Evolutionary conservation across 2,329 filamentous ascomycete species (phyloP), one percentile per base, ranked within the genome.

Genomic region (Fusarium abutilonis): DNA sequence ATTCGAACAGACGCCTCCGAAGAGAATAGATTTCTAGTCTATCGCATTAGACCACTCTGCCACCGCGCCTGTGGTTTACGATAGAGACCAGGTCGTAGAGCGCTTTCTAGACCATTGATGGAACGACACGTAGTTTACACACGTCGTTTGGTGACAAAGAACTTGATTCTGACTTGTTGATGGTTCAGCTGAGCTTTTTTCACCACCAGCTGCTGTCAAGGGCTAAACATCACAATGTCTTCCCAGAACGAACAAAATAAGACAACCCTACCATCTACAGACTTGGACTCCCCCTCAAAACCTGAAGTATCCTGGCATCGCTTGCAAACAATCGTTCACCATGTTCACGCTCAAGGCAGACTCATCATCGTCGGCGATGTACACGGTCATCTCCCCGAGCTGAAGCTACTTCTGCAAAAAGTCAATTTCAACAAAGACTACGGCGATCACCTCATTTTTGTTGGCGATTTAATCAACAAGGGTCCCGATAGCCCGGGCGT

Each of bases 341-440:
- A 54, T 19, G 26, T 55, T 2, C 17, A 58, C 10, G 11, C 21
- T 6, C 49, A 9, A 42, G 47, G 45, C 15, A 63, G 60, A 31
- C 29, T 70, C 1, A 36, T 97, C n/a, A 82, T 97, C 52, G 81
- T 97, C 26, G 93, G 93, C 42, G 93, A 97, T 76, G 90, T 97
- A 2, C 93, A 97, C 76, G 93, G 93, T 11, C 93, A 93, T 76
- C 85, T 84, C 59, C 72, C 83, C 9, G 85, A 92, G 59, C 78
- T 91, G 73, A 76, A 79, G 70, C 73, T 80, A 13, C 80, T 97
- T 6, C 80, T 97, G 9, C 72, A 82, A 4, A 88, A 91, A 69
- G 78, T 89, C 11, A 74, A 80, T n/a, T 93, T 92, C 73, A 75
- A 87, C 46, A 65, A 15, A 6, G 8, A 21, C 1, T 42, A 57